phyloP scores from a whole-genome alignment of 345 rosid genomes.

The Erysimum cheiranthoides region DNA sequence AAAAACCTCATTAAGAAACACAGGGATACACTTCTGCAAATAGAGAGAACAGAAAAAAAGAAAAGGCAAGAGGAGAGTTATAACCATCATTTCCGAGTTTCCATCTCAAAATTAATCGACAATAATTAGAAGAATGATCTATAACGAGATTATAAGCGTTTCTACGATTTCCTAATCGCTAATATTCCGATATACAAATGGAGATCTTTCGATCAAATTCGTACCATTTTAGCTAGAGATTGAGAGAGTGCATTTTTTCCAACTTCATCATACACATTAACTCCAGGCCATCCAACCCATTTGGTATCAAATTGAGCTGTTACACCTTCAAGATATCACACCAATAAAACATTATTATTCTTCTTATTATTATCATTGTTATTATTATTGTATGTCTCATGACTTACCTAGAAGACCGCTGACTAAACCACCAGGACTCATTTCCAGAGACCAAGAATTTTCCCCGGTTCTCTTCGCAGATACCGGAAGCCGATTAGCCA shows the following conservation, averaged over 20 bases:
- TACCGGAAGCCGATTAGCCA: slow-evolving; percentile 90
- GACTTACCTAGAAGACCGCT: slow-evolving; percentile 80
- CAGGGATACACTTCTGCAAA: slow-evolving; percentile 88
- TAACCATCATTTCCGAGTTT: slow-evolving; percentile 4
- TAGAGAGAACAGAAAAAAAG: background rate
- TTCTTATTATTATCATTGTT: background rate
- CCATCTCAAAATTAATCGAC: background rate
- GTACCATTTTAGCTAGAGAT: slow-evolving; percentile 82
- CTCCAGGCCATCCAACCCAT: slow-evolving; percentile 99
- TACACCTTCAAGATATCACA: slow-evolving; percentile 61
- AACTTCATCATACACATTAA: slow-evolving; percentile 79
- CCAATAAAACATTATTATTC: slow-evolving; percentile 15
- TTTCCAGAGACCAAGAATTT: slow-evolving; percentile 81
- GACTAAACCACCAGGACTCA: slow-evolving; percentile 92
- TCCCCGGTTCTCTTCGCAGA: slow-evolving; percentile 86
- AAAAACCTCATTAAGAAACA: slow-evolving; percentile 88
- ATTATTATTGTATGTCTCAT: slow-evolving; percentile 21
- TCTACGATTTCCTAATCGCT: background rate
- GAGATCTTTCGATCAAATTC: background rate
- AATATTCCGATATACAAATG: background rate
- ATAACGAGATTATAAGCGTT: background rate
- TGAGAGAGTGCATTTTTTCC: slow-evolving; percentile 79
- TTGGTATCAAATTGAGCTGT: slow-evolving; percentile 82
- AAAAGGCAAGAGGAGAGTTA: background rate
- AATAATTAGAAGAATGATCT: background rate